Base-by-base conservation (phyloP, 768 basidiomycete species). In the Mycena filopes region DNA sequence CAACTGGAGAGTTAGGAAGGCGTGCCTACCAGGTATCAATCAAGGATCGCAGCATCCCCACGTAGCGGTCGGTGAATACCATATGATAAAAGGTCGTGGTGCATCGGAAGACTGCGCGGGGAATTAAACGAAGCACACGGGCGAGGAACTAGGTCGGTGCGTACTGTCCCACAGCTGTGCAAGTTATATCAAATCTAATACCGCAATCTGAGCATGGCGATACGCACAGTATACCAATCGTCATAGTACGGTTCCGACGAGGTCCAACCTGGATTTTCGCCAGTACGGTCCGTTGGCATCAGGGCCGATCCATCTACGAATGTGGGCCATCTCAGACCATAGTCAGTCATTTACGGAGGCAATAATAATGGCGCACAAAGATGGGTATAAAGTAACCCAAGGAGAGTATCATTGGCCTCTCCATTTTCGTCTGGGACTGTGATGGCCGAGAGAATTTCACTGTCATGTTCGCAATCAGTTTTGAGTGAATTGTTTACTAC, bases 221-320 rank as follows among this genome's bases (percentile, higher is more conserved):
- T 4, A 40, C 51, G n/a, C 21, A 53, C 51, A 23, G 54, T 55
- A 15, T 55, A 55, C 41, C 40, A 55, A 13, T 55, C 54, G 16
- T 55, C 54, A 15, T 55, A 55, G 42, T 55, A 55, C 3, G 54
- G 54, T 21, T 55, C 54, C 3, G 25, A 7, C 15, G 54, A 55
- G 12, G 26, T 42, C 54, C 54, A 55, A 15, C 54, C 54, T 42
- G 54, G 54, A 43, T 55, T 55, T 41, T 55, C 54, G 26, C 54
- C 54, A 31, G 54, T 55, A 21, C 54, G 54, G 26, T 55, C 54
- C 11, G 54, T 55, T n/a, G 54, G 54, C 54, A 55, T 55, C 26
- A 55, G 16, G 13, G 54, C 54, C 33, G 54, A 55, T 11, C 54
- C 54, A 31, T 55, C 54, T 55, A 43, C n/a, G 31, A 26, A 12